Base-by-base conservation (phyloP, 2,329 filamentous ascomycete genomes). In the Metarhizium guizhouense region DNA sequence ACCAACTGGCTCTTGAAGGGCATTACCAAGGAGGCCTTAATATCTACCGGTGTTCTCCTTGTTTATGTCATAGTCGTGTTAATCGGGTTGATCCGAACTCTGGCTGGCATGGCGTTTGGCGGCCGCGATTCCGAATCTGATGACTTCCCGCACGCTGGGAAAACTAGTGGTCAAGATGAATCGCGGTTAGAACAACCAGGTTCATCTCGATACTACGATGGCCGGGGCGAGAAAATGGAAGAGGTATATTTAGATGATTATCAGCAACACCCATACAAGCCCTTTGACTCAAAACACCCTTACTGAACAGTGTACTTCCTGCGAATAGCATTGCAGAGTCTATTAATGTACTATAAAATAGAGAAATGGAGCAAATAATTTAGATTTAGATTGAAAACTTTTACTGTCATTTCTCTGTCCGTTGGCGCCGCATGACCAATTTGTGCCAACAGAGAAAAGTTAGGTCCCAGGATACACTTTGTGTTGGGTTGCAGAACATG, bases 61-160 rank as follows among this genome's bases (percentile, higher is more conserved):
- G 72, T 95, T 32, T 99, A 91, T 78, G 65, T 95, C 54, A 70
- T 94, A 58, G 80, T 95, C 57, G 82, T 90, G 4, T 76, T 96
- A 40, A 77, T 88, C 51, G 94, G 90, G 51, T 70, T 93, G 55
- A 70, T 83, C 51, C 83, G 90, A 57, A 85, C 86, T 32, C 70
- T 85, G 56, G 76, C 78, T 38, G 77, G 85, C 55, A 82, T 88
- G 72, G 74, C 76, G 54, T 74, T 74, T 32, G 78, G 79, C 1
- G 83, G 85, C 54, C 84, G 83, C n/a, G 62, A 65, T 30, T 63
- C 66, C 32, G 65, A 60, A 5, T 84, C 87, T 64, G 82, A 83
- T 36, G 83, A 83, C 11, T 64, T 72, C 61, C 68, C 67, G n/a
- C 70, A 67, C 53, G 67, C 64, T 6, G 68, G 66, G 40, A 66